Percentiles rank a stretch among this genome's conserved stretches.
Evolutionary conservation across 108 stramenopile species (phyloP).

Genomic region (Skeletonema tropicum): DNA sequence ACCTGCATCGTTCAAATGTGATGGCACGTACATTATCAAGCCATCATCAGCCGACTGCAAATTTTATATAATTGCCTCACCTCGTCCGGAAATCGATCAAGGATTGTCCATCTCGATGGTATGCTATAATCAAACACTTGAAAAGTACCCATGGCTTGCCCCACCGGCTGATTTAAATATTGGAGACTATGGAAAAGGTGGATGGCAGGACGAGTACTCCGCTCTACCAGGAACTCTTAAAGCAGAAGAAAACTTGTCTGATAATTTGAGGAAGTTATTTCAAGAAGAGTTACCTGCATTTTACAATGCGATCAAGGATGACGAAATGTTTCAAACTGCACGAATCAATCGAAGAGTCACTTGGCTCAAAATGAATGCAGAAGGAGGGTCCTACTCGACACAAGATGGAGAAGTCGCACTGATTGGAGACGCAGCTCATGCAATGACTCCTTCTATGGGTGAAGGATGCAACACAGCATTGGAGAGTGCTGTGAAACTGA

Average conservation of each 20-base stretch:
- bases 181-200: slow-evolving; percentile 21
- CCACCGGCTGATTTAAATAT: slow-evolving; percentile 19
- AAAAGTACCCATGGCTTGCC: slow-evolving; percentile 29
- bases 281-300: slow-evolving; percentile 26
- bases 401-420: slow-evolving; percentile 26
- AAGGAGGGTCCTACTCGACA: slow-evolving; percentile 20
- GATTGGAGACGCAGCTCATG: slow-evolving; percentile 43
- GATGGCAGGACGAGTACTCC: slow-evolving; percentile 41
- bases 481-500: slow-evolving; percentile 35
- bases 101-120: slow-evolving; percentile 32
- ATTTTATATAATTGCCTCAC: slow-evolving; percentile 32
- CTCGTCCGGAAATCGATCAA: not conserved
- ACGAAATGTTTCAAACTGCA: slow-evolving; percentile 19
- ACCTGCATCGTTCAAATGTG: slow-evolving; percentile 1
- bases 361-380: slow-evolving; percentile 31
- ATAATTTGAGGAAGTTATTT: slow-evolving; percentile 22
- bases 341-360: slow-evolving; percentile 34
- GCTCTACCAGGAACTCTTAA: slow-evolving; percentile 13
- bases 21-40: slow-evolving; percentile 24
- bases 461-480: slow-evolving; percentile 46
- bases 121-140: slow-evolving; percentile 24
- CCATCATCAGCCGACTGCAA: slow-evolving; percentile 17
- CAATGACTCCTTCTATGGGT: slow-evolving; percentile 46
- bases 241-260: not conserved
- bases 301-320: slow-evolving; percentile 8